Evolutionary conservation across 306 rosid genomes (phyloP), one percentile per base, ranked within the genome.

Genomic region (Vigna radiata): DNA sequence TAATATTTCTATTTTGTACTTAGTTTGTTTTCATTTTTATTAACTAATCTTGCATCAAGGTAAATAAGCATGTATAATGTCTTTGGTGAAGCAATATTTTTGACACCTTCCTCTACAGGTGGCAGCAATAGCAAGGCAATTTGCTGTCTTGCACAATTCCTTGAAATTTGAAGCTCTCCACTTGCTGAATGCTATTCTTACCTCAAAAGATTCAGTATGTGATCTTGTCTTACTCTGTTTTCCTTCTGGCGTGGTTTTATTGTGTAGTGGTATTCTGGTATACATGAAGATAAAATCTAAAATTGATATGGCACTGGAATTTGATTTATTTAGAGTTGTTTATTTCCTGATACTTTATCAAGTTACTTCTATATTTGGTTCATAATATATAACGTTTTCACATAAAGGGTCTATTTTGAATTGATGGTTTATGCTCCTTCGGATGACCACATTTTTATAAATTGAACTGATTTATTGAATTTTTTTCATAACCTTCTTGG

Each of bases 151-250:
- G 81, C 98, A 95, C 60, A 89, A 79, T 73, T 86, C 91, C 81
- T 70, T 83, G 79, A 95, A 95, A 80, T 95, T 95, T 39, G 93
- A 95, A 80, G 91, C 90, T 49, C 90, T 95, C 67, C 95, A 88
- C 81, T 81, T 95, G 49, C 90, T 95, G 48, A 81, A 88, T 73
- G 85, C 85, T 44, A 80, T 90, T 61, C 66, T 95, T 66, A 85
- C 90, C 25, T 85, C 91, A 67, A 83, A 91, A 54, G 70, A 83
- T 80, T 81, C 76, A 54, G 98, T 95, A 89, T 52, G 92, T 68
- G 56, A 69, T 77, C 71, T 31, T 58, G 63, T 70, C 78, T 67
- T 58, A 52, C 72, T 55, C 18, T 67, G 49, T 66, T 43, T 31
- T 59, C 19, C 69, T 78, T 39, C 70, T 21, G 67, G 63, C 67